phyloP scores from a whole-genome alignment of 306 rosid species.

The Inga laurina region DNA sequence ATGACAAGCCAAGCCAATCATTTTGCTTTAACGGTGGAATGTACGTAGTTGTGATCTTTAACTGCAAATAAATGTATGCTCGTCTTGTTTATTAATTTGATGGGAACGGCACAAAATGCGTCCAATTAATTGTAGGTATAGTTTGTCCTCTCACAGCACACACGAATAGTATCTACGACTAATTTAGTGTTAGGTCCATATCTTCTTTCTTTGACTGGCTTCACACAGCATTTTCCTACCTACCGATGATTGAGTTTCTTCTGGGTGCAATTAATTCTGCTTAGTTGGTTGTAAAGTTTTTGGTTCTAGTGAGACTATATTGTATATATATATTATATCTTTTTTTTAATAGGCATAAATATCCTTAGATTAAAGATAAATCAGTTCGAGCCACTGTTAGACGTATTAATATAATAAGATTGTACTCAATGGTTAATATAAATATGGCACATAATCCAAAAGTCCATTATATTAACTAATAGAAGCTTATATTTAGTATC shows the following conservation, averaged over 20 bases:
- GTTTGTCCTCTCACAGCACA: conserved; percentile 37
- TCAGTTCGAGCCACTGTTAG: too few species aligned
- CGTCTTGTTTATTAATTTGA: neutral
- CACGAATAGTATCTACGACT: conserved; percentile 26
- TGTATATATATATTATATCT: too few species aligned
- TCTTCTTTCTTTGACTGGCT: conserved; percentile 8
- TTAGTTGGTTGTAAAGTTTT: neutral
- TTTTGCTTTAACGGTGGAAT: conserved; percentile 43
- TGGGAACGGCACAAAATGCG: conserved; percentile 2
- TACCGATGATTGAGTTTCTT: neutral
- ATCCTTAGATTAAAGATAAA: too few species aligned
- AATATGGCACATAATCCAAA: too few species aligned
- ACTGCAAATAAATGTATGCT: neutral
- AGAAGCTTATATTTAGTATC: too few species aligned
- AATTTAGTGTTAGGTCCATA: conserved; percentile 21
- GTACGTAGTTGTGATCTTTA: conserved; percentile 40
- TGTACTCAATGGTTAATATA: too few species aligned
- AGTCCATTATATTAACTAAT: too few species aligned
- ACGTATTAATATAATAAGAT: too few species aligned
- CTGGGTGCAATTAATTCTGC: neutral
- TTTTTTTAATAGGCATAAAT: too few species aligned
- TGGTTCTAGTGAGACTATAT: neutral
- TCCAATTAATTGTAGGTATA: conserved; percentile 38
- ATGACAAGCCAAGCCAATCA: conserved; percentile 44
- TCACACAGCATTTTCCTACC: neutral